phyloP scores from a whole-genome alignment of 2,329 filamentous ascomycete genomes.

The Fusarium redolens region DNA sequence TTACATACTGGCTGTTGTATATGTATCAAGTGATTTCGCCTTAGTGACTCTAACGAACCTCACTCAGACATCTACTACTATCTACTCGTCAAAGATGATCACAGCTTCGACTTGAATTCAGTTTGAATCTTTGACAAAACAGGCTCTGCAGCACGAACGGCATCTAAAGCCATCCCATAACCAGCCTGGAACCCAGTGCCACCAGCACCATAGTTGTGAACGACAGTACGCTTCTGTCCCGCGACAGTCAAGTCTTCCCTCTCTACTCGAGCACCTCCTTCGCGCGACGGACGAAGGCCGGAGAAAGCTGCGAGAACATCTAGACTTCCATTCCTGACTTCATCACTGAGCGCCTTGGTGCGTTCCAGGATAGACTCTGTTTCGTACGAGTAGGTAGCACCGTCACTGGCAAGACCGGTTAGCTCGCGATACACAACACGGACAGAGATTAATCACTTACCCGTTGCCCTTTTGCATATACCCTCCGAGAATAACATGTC shows the following conservation, averaged over 20 bases:
- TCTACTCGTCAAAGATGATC: not conserved
- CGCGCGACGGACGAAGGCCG: not conserved
- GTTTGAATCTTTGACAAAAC: not conserved
- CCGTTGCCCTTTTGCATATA: not conserved
- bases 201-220: conserved; percentile 5
- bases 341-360: not conserved
- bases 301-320: not conserved
- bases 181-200: conserved; percentile 1
- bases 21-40: not conserved
- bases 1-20: not conserved
- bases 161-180: conserved; percentile 4
- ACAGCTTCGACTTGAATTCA: not conserved
- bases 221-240: not conserved
- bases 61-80: not conserved
- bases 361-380: not conserved
- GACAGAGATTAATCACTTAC: not conserved
- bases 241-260: not conserved
- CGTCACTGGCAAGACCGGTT: not conserved
- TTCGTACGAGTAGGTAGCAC: not conserved
- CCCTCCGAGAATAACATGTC: not conserved
- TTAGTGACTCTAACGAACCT: not conserved
- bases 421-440: accelerated
- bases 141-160: not conserved
- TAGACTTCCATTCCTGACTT: not conserved
- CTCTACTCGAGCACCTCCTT: not conserved